Evolutionary conservation across 192 early-diverging fungal species (phyloP).

Genomic region (Ambispora gerdemannii): DNA sequence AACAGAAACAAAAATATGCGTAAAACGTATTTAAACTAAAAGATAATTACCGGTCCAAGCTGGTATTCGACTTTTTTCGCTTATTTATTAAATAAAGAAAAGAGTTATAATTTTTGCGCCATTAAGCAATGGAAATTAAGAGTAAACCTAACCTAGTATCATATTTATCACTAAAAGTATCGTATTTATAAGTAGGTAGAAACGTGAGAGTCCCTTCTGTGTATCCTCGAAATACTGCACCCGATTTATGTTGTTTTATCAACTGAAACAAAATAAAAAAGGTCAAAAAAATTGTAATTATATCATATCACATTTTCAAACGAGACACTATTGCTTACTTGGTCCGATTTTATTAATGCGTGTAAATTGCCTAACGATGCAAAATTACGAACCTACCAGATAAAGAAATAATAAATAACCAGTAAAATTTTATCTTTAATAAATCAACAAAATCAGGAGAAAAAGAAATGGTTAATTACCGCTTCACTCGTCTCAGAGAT

Average conservation of each 20-base stretch:
- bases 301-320: constrained; percentile 27
- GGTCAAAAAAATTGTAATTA: constrained; percentile 39
- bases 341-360: constrained; percentile 56
- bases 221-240: constrained; percentile 73
- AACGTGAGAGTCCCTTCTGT: constrained; percentile 71
- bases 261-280: constrained; percentile 39
- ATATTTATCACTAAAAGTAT: constrained; percentile 65
- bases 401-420: background rate
- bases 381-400: constrained; percentile 41
- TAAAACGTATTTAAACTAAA: constrained; percentile 17
- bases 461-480: constrained; percentile 33
- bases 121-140: constrained; percentile 17
- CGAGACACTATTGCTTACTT: constrained; percentile 42
- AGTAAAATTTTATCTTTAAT: background rate
- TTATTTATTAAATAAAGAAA: constrained; percentile 26
- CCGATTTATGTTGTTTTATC: constrained; percentile 54
- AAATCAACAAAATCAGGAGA: background rate
- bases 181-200: constrained; percentile 80
- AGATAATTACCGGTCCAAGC: constrained; percentile 55
- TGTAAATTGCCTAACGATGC: constrained; percentile 44
- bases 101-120: background rate
- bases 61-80: constrained; percentile 62
- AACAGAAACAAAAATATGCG: background rate
- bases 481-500: constrained; percentile 74
- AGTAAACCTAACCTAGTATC: constrained; percentile 59